Conservation (phyloP, 345 rosid species). For the Cardamine chenopodiifolia region DNA sequence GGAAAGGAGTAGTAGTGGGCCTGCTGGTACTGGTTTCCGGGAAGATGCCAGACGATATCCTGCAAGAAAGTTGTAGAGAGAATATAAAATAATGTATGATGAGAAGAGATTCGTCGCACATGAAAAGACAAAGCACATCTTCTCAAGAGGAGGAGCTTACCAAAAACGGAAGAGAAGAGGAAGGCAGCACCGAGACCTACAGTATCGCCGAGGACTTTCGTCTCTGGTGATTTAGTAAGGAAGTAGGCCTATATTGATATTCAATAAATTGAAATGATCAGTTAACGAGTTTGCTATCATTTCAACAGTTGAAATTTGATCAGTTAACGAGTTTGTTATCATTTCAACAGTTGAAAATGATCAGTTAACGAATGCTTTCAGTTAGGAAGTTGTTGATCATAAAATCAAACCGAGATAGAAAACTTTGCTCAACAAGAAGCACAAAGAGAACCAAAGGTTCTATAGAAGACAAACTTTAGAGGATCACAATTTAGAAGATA, state of each 20-base stretch:
- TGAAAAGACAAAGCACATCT: constrained; percentile 8
- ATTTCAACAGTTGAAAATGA: constrained; percentile 6
- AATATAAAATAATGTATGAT: neutral
- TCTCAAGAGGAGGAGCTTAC: constrained; percentile 44
- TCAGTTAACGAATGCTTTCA: too few relatives aligned
- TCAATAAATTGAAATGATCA: neutral
- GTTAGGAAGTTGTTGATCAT: neutral
- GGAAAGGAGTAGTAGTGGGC: constrained; percentile 69
- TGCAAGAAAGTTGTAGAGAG: constrained; percentile 38
- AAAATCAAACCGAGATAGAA: neutral
- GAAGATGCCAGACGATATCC: constrained; percentile 78
- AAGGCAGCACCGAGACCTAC: constrained; percentile 80
- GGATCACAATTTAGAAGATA: neutral
- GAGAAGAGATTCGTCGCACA: neutral
- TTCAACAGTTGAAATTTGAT: constrained; percentile 11
- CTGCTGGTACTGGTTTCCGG: constrained; percentile 65
- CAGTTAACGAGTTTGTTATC: neutral
- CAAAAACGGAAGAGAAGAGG: constrained; percentile 73
- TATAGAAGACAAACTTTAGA: neutral
- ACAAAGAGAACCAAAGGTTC: neutral
- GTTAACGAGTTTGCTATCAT: neutral
- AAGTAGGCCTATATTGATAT: constrained; percentile 53
- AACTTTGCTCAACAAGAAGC: constrained; percentile 3
- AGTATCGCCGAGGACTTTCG: constrained; percentile 69
- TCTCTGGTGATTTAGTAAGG: constrained; percentile 71